Base-by-base conservation (phyloP, 2,329 filamentous ascomycete genomes). In the Trichophyton equinum region DNA sequence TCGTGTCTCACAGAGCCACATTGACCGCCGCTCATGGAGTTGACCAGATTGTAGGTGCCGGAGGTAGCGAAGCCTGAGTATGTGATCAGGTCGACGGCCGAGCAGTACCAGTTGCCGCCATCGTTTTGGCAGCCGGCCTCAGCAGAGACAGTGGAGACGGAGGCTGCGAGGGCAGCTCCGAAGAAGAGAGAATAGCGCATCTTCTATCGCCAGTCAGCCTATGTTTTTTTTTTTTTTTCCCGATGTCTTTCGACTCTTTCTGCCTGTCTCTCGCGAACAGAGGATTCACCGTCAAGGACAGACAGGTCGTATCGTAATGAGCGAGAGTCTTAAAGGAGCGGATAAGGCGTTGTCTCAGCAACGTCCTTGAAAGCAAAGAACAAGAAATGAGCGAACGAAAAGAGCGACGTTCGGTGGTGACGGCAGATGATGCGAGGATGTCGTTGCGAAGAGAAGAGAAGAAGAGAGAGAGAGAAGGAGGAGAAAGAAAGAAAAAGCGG, bases 31-130 rank as follows among this genome's bases (percentile, higher is more conserved):
- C 88, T 68, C 22, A 53, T 30, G 22, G 49, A 53, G 6, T 79
- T 79, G 15, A 91, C 81, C 60, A 81, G 79, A 62, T 87, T 79
- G 76, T 89, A 91, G 51, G 74, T 76, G 44, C 87, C 86, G 49
- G 78, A 66, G 57, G 77, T 76, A 33, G 81, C 81, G 66, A 89
- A 79, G 60, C 82, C 82, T 62, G 74, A 73, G 72, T 89, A 91
- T n/a, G 82, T 80, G 72, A 91, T 85, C 57, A 84, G 81, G 61
- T 80, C 74, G 61, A 90, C 85, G 44, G 79, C 69, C 61, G 83
- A 78, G 72, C 85, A 88, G 74, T 85, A 89, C 75, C 74, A 85
- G 72, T 88, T 89, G 63, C 82, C 82, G 25, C 68, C 68, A 61
- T 76, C 71, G 60, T 72, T 62, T 61, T 66, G 49, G 4, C 67